Base-by-base conservation (phyloP, 176 grass and related monocot species). In the Paspalum notatum region DNA sequence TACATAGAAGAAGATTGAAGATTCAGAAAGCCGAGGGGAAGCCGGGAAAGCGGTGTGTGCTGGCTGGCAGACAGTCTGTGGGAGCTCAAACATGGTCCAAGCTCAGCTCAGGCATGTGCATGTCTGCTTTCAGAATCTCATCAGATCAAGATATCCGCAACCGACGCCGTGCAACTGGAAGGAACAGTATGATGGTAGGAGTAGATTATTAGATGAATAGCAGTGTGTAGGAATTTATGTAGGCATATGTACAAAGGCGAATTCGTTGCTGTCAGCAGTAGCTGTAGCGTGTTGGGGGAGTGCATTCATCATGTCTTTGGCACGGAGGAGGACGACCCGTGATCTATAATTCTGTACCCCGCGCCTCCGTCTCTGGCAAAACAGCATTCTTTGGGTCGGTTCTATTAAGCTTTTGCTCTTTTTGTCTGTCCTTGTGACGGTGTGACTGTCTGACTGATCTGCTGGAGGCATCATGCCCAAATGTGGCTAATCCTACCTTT, bases 251-350 rank as follows among this genome's bases (percentile, higher is more conserved):
- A 72, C 71, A 82, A 85, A 77, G 55, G 12, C 27, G 51, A 45
- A 77, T 82, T 67, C 57, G 83, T 82, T 85, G 87, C 24, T 72
- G 41, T 71, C 75, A 66, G 47, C 58, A 73, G 41, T 72, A 57
- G 21, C 43, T 38, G 9, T 6, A 59, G 51, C 22, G 78, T 52
- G 70, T 68, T 46, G 76, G 82, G 64, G 24, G 45, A 47, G 37
- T 71, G 77, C 56, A 89, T 85, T 85, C 87, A 85, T 85, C 18
- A 32, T 88, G 61, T 45, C 72, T 18, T 42, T 54, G 45, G 49
- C 65, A 49, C 13, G n/a, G 38, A 26, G 7, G 55, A 55, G 71
- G 64, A 72, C 58, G 22, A 81, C 81, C 62, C 71, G 49, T 76
- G 83, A 24, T 41, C 47, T 56, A 27, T 53, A 41, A 53, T 76